Base-by-base conservation (phyloP, 306 rosid genomes). In the Prosopis cineraria region DNA sequence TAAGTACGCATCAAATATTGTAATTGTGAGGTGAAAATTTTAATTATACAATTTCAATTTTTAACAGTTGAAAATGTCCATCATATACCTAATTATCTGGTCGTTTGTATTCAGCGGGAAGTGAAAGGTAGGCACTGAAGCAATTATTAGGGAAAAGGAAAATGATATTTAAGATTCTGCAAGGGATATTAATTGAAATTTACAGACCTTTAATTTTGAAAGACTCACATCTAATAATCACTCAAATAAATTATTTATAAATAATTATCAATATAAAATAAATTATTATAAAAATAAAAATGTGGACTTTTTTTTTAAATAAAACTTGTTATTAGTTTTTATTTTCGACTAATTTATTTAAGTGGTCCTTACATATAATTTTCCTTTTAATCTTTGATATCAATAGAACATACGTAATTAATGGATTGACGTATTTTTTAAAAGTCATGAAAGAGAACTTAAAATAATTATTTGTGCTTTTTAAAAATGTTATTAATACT, bases 41-140 rank as follows among this genome's bases (percentile, higher is more conserved):
- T n/a, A 52, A 52, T 12, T 52, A n/a, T 55, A 55, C 36, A 10
- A 55, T 53, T 7, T 8, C 20, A 3, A 10, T 3, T 24, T 55
- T 22, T 55, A 3, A 55, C 62, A 8, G 12, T 20, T 52, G 4
- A 20, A n/a, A 72, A 20, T 55, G 24, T 78, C 77, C 71, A 34
- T 33, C 16, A 78, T 69, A 36, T 66, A 37, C 59, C 60, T 65
- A 30, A 43, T 60, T 63, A 30, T 39, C 40, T 64, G 72, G 72
- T 60, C 72, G 4, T 70, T 72, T 33, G 48, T 72, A 45, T 50
- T 72, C 8, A 33, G 67, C 24, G 19, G 40, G 39, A 68, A 77
- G 68, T 59, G 77, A 77, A 73, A 69, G 78, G 48, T 66, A 55
- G 65, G 33, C 68, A 55, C 52, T 10, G 2, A 9, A 55, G 63